Conservation (phyloP, 2,329 filamentous ascomycete genomes). For the Thermoascus crustaceus region DNA sequence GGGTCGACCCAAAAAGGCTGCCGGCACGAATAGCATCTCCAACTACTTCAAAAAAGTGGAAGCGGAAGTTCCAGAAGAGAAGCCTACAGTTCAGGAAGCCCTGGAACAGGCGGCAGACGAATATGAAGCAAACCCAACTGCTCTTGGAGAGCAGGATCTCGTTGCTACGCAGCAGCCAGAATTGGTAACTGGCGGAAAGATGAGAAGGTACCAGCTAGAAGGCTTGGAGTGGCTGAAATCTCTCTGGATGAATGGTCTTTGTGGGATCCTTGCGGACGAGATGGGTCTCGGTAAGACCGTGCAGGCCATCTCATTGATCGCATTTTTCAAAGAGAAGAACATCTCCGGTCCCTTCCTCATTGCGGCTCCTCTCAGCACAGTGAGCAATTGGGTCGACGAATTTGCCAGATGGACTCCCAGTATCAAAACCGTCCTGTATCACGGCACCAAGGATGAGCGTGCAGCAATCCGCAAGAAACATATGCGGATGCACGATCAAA, state of each 20-base stretch:
- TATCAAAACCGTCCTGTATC: slow-evolving; percentile 84
- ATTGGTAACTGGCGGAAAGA: slow-evolving; percentile 75
- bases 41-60: slow-evolving; percentile 55
- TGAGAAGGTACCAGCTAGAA: slow-evolving; percentile 91
- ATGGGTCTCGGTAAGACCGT: slow-evolving; percentile 93
- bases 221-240: slow-evolving; percentile 86
- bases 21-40: slow-evolving; percentile 41
- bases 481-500: slow-evolving; percentile 59
- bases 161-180: slow-evolving; percentile 78
- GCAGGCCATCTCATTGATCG: slow-evolving; percentile 81
- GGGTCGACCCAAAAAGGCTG: slow-evolving; percentile 20
- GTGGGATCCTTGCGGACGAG: slow-evolving; percentile 85
- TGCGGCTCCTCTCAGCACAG: slow-evolving; percentile 79
- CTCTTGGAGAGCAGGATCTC: slow-evolving; percentile 58
- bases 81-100: slow-evolving; percentile 49
- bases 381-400: slow-evolving; percentile 94
- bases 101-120: slow-evolving; percentile 52
- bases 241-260: slow-evolving; percentile 80
- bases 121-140: slow-evolving; percentile 50
- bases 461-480: slow-evolving; percentile 63
- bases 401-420: slow-evolving; percentile 83
- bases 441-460: slow-evolving; percentile 73
- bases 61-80: slow-evolving; percentile 44
- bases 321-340: slow-evolving; percentile 78
- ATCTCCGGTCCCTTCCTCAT: slow-evolving; percentile 86